Base-by-base conservation (phyloP, 352 stramenopile species). In the Phytophthora citricola region DNA sequence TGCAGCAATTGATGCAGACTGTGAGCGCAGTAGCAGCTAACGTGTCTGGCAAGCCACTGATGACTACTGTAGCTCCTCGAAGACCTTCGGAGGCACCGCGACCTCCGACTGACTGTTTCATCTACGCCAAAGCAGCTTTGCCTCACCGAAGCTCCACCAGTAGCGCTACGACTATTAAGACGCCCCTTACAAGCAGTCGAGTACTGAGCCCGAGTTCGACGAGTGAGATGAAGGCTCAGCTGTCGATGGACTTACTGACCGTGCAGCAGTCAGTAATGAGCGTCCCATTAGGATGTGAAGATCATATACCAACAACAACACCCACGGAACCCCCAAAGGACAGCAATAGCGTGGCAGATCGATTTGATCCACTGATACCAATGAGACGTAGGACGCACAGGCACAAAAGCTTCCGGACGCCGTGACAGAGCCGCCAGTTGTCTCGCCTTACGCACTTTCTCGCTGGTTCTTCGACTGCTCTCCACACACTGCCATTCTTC, bases 101-200 rank as follows among this genome's bases (percentile, higher is more conserved):
- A 36, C 31, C 31, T 14, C 31, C 31, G 11, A 40, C 32, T 15
- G 74, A 86, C 27, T 86, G 72, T 47, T 86, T 88, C 39, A 63
- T 88, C 4, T 78, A 83, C 43, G 73, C 76, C 26, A 85, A 81
- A 63, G 73, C 75, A 0, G 70, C 75, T 0, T 56, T 88, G 26
- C 71, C 77, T 15, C 55, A 71, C 24, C 61, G 61, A 7, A 61
- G 62, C 2, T 62, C 43, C 44, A 29, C 20, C 34, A 29, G 22
- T 11, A 47, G 5, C 26, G 45, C 20, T 32, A 22, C 22, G 26
- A 48, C 39, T 8, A 75, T 66, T n/a, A 72, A 73, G 22, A 15
- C 40, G 29, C 31, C 0, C 20, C 32, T 31, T 45, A 39, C 5
- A 63, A 64, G 22, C 27, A 58, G 29, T 46, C 53, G 54, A 55